These are phyloP conservation scores for Clavulina sp. DNA, from an alignment of 768 basidiomycete species.

Conservation along the genomic window DNA sequence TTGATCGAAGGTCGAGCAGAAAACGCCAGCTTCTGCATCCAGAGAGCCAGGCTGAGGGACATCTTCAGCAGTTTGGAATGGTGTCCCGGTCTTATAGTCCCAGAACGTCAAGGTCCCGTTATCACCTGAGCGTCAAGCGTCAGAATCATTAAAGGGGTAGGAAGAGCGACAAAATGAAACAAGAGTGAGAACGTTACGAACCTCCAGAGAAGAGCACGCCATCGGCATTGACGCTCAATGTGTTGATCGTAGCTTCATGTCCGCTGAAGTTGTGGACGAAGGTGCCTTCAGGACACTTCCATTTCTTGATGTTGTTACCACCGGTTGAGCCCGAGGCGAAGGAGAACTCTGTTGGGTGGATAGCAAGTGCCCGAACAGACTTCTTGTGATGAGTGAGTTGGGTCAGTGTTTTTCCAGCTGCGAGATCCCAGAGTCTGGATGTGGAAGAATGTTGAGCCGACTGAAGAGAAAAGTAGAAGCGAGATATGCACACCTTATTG, in stretches of 20 bases:
- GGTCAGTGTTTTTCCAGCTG: constrained; percentile 91
- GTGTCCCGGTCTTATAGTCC: constrained; percentile 88
- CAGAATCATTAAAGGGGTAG: not conserved
- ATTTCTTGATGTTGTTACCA: constrained; percentile 99
- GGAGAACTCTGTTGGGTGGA: constrained; percentile 92
- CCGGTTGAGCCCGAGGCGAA: constrained; percentile 93
- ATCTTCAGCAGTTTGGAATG: constrained; percentile 89
- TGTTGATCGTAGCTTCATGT: constrained; percentile 96
- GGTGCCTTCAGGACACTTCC: constrained; percentile 92
- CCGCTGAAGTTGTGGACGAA: constrained; percentile 96
- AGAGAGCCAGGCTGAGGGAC: constrained; percentile 94
- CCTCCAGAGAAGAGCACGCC: constrained; percentile 97
- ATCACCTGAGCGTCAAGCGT: constrained; percentile 37
- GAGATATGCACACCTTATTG: constrained; percentile 45
- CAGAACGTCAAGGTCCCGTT: constrained; percentile 84
- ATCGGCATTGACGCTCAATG: constrained; percentile 80
- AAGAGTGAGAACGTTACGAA: constrained; percentile 14
- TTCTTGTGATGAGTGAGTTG: constrained; percentile 99
- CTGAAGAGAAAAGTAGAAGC: not conserved
- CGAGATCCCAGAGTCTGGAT: constrained; percentile 82
- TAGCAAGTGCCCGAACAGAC: constrained; percentile 80
- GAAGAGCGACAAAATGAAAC: not conserved
- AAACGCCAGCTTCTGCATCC: constrained; percentile 91
- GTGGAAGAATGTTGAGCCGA: constrained; percentile 1
- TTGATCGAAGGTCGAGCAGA: constrained; percentile 92